These are phyloP conservation scores for Pestalotiopsis sp. DNA, from an alignment of 2,329 filamentous ascomycete genomes.

Conservation along the genomic window DNA sequence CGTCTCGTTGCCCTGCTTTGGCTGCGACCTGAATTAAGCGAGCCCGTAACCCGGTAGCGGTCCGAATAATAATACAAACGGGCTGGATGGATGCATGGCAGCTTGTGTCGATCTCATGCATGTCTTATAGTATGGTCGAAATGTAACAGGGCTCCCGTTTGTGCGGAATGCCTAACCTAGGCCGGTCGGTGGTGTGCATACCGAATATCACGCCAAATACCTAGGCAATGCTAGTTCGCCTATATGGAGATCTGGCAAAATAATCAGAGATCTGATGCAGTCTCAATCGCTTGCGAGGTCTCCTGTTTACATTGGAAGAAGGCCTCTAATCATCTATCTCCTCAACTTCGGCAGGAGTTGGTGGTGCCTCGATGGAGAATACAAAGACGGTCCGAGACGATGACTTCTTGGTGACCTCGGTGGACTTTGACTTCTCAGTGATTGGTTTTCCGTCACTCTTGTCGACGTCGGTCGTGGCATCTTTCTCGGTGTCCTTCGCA, in stretches of 20 bases:
- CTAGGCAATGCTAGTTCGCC: too few relatives aligned
- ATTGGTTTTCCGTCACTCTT: constrained; percentile 1
- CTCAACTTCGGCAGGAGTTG: constrained; percentile 13
- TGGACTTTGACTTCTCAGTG: constrained; percentile 11
- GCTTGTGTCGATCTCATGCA: too few relatives aligned
- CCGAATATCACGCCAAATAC: too few relatives aligned
- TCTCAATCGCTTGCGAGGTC: too few relatives aligned
- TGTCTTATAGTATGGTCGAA: too few relatives aligned
- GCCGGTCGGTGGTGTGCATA: too few relatives aligned
- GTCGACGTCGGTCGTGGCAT: constrained; percentile 15
- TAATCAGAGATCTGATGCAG: too few relatives aligned
- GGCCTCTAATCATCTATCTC: background rate
- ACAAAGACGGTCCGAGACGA: constrained; percentile 27
- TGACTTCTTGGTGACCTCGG: constrained; percentile 7
- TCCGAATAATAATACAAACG: background rate
- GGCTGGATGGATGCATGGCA: too few relatives aligned
- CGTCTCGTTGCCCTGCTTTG: background rate
- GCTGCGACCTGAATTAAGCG: background rate
- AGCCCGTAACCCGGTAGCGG: background rate
- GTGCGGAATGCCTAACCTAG: too few relatives aligned
- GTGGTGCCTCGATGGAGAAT: constrained; percentile 33
- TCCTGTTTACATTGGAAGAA: too few relatives aligned
- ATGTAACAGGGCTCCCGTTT: too few relatives aligned
- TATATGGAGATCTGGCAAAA: too few relatives aligned
- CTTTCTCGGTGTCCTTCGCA: constrained; percentile 22